These are phyloP conservation scores for Tylopilus vinaceipallidus DNA, from an alignment of 768 basidiomycete genomes.

Conservation along the genomic window DNA sequence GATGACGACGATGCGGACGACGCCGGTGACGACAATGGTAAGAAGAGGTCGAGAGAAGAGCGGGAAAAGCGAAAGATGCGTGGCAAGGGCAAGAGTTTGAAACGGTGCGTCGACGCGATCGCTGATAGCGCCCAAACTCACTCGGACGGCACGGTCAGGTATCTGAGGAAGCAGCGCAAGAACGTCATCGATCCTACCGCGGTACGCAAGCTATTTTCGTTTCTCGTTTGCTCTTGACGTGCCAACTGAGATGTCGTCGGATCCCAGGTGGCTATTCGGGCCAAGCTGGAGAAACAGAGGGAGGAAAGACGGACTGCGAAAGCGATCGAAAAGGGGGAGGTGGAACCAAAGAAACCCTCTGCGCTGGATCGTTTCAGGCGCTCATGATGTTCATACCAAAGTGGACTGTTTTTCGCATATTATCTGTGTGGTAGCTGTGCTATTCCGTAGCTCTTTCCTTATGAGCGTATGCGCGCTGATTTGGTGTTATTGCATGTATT, in stretches of 20 bases:
- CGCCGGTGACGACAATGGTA: constrained; percentile 34
- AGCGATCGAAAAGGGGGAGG: constrained; percentile 33
- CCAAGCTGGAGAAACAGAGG: constrained; percentile 60
- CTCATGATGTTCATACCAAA: no score
- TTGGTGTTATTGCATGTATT: no score
- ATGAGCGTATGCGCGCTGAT: no score
- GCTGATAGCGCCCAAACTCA: neutral
- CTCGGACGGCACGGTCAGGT: constrained; percentile 33
- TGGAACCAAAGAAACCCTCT: constrained; percentile 31
- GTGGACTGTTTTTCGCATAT: no score
- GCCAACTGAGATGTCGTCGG: neutral
- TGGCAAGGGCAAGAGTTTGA: constrained; percentile 83
- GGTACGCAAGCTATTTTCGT: constrained; percentile 39
- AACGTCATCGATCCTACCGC: constrained; percentile 87
- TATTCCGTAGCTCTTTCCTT: no score
- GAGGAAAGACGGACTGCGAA: constrained; percentile 41
- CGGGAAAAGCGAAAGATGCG: constrained; percentile 79
- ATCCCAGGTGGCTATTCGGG: constrained; percentile 55
- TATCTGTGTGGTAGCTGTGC: no score
- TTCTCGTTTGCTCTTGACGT: neutral
- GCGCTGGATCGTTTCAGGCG: constrained; percentile 37
- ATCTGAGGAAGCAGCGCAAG: constrained; percentile 87
- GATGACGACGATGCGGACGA: constrained; percentile 36
- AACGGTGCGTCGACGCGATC: constrained; percentile 45
- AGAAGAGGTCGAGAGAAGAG: constrained; percentile 19